Evolutionary conservation across 2,329 filamentous ascomycete genomes (phyloP), one percentile per base, ranked within the genome.

Genomic region (Sarocladiaceae sp.): DNA sequence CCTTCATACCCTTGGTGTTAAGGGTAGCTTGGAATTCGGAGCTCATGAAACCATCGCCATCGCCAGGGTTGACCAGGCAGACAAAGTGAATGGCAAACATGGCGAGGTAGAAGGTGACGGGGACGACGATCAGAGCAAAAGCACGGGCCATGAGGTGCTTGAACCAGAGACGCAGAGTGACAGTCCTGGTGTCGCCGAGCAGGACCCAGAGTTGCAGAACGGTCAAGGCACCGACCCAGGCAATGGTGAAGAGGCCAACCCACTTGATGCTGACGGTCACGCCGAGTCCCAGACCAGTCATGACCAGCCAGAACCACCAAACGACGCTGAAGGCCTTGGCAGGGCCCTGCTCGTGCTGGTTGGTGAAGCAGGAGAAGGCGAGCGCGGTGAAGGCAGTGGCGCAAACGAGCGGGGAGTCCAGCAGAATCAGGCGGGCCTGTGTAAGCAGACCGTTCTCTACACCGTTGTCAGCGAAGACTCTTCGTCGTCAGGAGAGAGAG

Each of bases 31-130:
- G 93, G 73, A 98, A 98, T 61, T 98, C 93, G 45, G 91, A 95
- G 60, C 90, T 96, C 93, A 98, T 98, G 73, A 98, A 98, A 45
- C 93, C 93, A 65, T 98, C 93, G 45, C 93, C 93, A 43, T 98
- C 93, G 48, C 93, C 93, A 21, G 93, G 93, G 68, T 98, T 98
- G 48, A 84, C 79, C 33, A 98, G 77, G 72, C 88, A 94, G 54
- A 90, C 55, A 67, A 98, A 98, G 72, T 98, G 93, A 57, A 98
- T 94, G 44, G 80, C 90, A 59, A 98, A 98, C 87, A 97, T 95
- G 58, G 80, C 83, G 74, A 96, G 83, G 71, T 98, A 98, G 68
- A 98, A 95, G 27, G 80, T 82, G 20, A 85, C 53, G 6, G 93
- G 93, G 53, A 98, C 87, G 53, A 95, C 72, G 53, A 98, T 89